Percentiles rank a stretch among this genome's conserved stretches.
These are phyloP conservation scores for Pichia sp. DNA, from an alignment of 1,139 yeast genomes.

Conservation along the genomic window DNA sequence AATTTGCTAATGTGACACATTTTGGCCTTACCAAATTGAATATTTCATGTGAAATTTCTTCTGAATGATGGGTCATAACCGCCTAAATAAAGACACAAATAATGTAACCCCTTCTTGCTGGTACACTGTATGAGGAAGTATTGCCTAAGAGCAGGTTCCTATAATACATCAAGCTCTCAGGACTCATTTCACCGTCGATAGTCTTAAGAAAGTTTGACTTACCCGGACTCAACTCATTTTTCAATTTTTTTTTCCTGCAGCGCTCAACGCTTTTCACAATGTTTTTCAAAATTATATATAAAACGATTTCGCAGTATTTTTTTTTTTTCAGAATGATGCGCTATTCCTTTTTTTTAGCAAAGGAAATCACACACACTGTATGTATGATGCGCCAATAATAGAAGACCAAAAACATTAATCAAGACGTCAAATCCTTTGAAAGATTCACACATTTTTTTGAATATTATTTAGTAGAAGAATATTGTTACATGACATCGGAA, in stretches of 20 bases:
- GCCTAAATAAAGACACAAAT: neutral
- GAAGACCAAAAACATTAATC: too few relatives aligned
- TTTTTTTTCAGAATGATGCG: too few relatives aligned
- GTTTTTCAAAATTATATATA: too few relatives aligned
- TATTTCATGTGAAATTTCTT: slow-evolving; percentile 8
- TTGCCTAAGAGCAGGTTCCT: neutral
- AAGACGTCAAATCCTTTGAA: too few relatives aligned
- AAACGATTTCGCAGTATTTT: too few relatives aligned
- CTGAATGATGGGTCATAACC: neutral
- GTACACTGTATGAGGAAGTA: neutral
- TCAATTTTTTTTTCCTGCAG: too few relatives aligned
- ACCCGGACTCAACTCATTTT: too few relatives aligned
- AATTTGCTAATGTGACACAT: slow-evolving; percentile 35
- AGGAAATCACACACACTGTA: too few relatives aligned
- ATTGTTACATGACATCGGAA: slow-evolving; percentile 2
- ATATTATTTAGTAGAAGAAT: neutral
- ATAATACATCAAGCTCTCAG: neutral
- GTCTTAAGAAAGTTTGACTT: neutral
- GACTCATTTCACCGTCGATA: neutral
- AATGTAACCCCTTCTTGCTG: neutral
- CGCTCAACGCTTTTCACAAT: too few relatives aligned
- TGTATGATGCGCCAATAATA: too few relatives aligned
- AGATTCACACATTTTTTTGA: too few relatives aligned
- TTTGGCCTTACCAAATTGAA: slow-evolving; percentile 24
- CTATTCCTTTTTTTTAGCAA: too few relatives aligned